A percentile compares a stretch with the other conserved stretches of the same genome.
Conservation (phyloP, 1,284 basidiomycete species). For the Trichosporon sp. region DNA sequence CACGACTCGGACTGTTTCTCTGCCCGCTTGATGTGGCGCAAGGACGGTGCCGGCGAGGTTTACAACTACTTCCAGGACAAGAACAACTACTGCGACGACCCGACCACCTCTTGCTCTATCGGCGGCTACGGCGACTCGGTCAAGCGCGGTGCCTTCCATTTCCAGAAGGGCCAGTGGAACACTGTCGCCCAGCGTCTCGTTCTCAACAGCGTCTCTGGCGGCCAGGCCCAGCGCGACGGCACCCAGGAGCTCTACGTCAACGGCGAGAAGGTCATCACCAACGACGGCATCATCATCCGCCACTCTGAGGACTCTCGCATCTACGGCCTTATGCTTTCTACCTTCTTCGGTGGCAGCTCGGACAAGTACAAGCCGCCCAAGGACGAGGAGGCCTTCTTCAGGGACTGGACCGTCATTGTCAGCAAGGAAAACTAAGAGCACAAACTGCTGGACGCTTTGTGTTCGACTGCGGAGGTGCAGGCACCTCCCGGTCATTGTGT, state of each 20-base stretch:
- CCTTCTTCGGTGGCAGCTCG: constrained; percentile 58
- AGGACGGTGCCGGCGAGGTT: constrained; percentile 40
- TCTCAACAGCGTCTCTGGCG: constrained; percentile 56
- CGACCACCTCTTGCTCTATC: constrained; percentile 35
- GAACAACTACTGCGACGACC: constrained; percentile 28
- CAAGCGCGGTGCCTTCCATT: constrained; percentile 68
- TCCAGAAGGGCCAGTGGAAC: constrained; percentile 61
- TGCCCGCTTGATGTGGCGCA: constrained; percentile 49
- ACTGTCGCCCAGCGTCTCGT: constrained; percentile 61
- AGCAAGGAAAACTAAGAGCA: constrained; percentile 46
- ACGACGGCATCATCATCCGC: constrained; percentile 55
- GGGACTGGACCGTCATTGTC: constrained; percentile 62
- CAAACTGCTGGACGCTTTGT: constrained; percentile 1
- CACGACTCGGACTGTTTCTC: constrained; percentile 49
- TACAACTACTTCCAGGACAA: constrained; percentile 41
- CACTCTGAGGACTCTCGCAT: constrained; percentile 52
- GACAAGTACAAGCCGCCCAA: constrained; percentile 57
- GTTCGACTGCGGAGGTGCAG: neutral
- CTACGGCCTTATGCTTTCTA: constrained; percentile 62
- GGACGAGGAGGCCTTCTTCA: constrained; percentile 59
- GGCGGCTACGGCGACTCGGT: constrained; percentile 51
- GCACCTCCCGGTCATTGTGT: neutral
- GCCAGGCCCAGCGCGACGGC: constrained; percentile 51
- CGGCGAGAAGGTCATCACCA: constrained; percentile 58
- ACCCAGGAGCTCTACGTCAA: constrained; percentile 57